These are phyloP conservation scores for Dalbergia cochinchinensis DNA, from an alignment of 306 rosid genomes.

Conservation along the genomic window DNA sequence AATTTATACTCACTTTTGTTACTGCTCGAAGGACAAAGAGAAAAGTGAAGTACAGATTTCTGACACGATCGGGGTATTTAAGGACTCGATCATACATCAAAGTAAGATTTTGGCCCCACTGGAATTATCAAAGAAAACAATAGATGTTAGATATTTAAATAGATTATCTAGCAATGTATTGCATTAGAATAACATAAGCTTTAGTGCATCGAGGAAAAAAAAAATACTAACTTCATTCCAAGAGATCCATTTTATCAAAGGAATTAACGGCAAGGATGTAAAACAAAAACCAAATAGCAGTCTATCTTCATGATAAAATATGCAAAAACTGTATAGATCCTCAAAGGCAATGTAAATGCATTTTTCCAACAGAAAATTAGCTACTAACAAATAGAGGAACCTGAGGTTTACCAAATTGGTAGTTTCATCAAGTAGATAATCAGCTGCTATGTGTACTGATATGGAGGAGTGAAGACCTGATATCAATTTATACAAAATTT, in stretches of 20 bases:
- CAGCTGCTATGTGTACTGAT: constrained; percentile 91
- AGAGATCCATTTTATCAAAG: constrained; percentile 11
- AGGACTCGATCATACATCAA: constrained; percentile 86
- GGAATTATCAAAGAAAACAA: constrained; percentile 46
- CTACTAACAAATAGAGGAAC: constrained; percentile 8
- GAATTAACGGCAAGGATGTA: background rate
- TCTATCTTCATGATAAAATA: constrained; percentile 15
- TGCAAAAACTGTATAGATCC: constrained; percentile 30
- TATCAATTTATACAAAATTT: constrained; percentile 91
- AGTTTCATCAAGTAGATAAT: constrained; percentile 83
- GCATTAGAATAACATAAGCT: background rate
- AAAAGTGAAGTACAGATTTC: constrained; percentile 90
- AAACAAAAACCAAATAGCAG: constrained; percentile 16
- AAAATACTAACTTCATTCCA: background rate
- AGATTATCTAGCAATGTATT: constrained; percentile 10
- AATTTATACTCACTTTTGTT: constrained; percentile 75
- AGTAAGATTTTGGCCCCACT: constrained; percentile 93
- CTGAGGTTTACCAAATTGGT: constrained; percentile 62
- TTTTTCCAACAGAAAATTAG: constrained; percentile 34
- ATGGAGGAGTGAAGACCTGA: constrained; percentile 99
- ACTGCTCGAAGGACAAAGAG: constrained; percentile 98
- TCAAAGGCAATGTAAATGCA: constrained; percentile 13
- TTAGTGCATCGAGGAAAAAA: background rate
- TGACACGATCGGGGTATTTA: constrained; percentile 86
- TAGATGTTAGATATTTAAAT: constrained; percentile 33